phyloP scores from a whole-genome alignment of 2,329 filamentous ascomycete genomes.

The Talaromyces albobiverticillius region DNA sequence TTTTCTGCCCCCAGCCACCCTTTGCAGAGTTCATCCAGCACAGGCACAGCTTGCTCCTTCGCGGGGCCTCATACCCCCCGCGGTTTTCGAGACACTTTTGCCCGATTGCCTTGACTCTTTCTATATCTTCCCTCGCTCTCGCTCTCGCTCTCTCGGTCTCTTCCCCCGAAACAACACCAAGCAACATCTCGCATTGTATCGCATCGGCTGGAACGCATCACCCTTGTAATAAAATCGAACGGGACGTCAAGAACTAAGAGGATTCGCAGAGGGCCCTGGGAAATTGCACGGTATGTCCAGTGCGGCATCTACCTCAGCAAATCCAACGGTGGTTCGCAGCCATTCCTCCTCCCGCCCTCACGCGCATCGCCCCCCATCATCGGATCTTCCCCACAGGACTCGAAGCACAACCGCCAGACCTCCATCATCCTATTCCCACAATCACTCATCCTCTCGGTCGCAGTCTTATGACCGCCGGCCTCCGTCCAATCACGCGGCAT shows the following conservation, averaged over 20 bases:
- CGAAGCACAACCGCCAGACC: constrained; percentile 45
- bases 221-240: neutral
- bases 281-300: constrained; percentile 37
- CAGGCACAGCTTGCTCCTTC: constrained; percentile 1
- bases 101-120: neutral
- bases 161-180: too few species aligned
- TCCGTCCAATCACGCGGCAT: constrained; percentile 45
- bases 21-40: neutral
- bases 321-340: constrained; percentile 49
- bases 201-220: neutral
- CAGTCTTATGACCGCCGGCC: constrained; percentile 46
- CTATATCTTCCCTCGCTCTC: neutral
- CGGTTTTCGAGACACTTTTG: neutral
- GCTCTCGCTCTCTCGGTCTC: neutral
- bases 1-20: neutral
- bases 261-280: neutral
- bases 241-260: neutral
- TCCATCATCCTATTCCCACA: constrained; percentile 26
- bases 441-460: constrained; percentile 38
- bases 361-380: constrained; percentile 35
- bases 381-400: constrained; percentile 45
- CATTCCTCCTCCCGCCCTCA: constrained; percentile 48
- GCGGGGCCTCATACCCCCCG: neutral
- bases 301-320: constrained; percentile 43
- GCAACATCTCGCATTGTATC: neutral